Percentiles rank a stretch among this genome's conserved stretches.
Evolutionary conservation across 495 filamentous ascomycete genomes (phyloP).

Genomic region (Cercophora newfieldiana): DNA sequence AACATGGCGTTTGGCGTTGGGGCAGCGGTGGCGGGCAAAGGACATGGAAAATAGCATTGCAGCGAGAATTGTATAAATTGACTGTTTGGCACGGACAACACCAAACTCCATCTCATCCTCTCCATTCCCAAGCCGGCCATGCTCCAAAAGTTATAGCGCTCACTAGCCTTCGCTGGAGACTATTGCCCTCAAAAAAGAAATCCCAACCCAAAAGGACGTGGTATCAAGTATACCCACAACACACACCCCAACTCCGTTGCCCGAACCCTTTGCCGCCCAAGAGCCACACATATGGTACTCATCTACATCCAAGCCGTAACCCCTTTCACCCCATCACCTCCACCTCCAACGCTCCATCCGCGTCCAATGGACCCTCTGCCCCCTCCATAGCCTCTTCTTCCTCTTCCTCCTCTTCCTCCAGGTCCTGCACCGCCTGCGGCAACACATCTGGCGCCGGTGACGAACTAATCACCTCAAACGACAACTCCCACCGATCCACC

Average conservation of each 20-base stretch:
- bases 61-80: not conserved
- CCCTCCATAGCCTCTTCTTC: not conserved
- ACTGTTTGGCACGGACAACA: too few relatives aligned
- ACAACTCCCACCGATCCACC: conserved; percentile 51
- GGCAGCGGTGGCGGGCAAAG: not conserved
- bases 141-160: too few relatives aligned
- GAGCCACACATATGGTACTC: too few relatives aligned
- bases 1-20: conserved; percentile 4
- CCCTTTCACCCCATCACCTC: not conserved
- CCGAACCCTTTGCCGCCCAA: too few relatives aligned
- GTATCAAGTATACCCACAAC: too few relatives aligned
- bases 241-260: too few relatives aligned
- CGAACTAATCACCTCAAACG: conserved; percentile 48
- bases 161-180: too few relatives aligned
- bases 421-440: conserved; percentile 26
- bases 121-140: too few relatives aligned
- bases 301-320: too few relatives aligned
- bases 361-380: not conserved
- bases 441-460: conserved; percentile 36
- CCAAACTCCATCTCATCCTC: too few relatives aligned
- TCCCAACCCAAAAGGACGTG: too few relatives aligned
- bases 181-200: too few relatives aligned
- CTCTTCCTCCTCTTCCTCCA: not conserved
- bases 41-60: not conserved
- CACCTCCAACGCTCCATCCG: not conserved